Conservation (phyloP, 148 eudicot species). For the Nepenthes gracilis region DNA sequence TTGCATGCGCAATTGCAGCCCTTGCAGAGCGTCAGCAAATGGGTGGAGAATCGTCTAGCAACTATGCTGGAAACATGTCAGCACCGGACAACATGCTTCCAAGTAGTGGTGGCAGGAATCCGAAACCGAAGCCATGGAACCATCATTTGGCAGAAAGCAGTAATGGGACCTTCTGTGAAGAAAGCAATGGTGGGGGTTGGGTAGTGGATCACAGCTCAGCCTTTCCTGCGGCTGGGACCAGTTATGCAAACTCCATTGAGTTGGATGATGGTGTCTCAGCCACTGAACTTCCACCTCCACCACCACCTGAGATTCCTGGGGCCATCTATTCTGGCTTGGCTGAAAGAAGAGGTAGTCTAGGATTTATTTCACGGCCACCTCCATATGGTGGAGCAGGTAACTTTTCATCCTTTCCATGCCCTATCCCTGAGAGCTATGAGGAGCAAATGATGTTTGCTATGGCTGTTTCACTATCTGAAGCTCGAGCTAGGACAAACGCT, state of each 20-base stretch:
- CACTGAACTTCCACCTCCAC: constrained; percentile 13
- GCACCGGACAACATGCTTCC: constrained; percentile 28
- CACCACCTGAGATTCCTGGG: constrained; percentile 9
- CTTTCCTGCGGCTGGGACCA: constrained; percentile 41
- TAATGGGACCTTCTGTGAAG: constrained; percentile 8
- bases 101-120: constrained; percentile 36
- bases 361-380: constrained; percentile 4
- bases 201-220: constrained; percentile 28
- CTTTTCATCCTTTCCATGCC: constrained; percentile 19
- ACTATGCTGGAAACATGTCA: constrained; percentile 20
- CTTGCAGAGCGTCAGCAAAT: constrained; percentile 83
- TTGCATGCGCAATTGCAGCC: constrained; percentile 94
- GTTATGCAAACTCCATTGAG: constrained; percentile 30
- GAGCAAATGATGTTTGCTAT: constrained; percentile 99
- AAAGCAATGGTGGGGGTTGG: constrained; percentile 35
- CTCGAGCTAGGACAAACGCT: constrained; percentile 44
- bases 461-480: constrained; percentile 94
- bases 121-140: constrained; percentile 14
- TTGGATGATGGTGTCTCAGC: constrained; percentile 17
- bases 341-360: constrained; percentile 6
- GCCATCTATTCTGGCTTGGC: constrained; percentile 7
- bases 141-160: constrained; percentile 17
- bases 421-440: constrained; percentile 72
- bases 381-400: constrained; percentile 17
- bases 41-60: constrained; percentile 34